Conservation (phyloP, 1,284 basidiomycete species). For the Vanrija humicola region DNA sequence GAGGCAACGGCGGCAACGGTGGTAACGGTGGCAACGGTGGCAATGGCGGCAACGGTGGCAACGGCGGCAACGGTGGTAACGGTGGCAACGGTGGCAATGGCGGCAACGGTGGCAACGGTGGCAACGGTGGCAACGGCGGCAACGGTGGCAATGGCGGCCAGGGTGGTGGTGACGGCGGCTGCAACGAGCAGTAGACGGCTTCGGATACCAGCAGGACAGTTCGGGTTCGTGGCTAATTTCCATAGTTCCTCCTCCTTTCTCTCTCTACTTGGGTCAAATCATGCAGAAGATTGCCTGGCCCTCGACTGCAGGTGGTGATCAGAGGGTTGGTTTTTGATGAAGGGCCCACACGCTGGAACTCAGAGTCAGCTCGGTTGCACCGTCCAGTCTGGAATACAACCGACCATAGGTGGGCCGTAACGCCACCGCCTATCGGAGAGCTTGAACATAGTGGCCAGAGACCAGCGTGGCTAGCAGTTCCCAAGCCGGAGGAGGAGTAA, state of each 20-base stretch:
- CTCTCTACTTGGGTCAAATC: not conserved
- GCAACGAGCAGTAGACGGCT: not conserved
- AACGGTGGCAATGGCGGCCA: not conserved
- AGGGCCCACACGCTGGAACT: too few species aligned
- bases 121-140: slow-evolving; percentile 4
- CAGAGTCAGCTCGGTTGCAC: not conserved
- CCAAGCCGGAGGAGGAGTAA: too few species aligned
- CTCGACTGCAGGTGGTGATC: not conserved
- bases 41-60: not conserved
- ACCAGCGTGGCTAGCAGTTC: too few species aligned
- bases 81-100: not conserved
- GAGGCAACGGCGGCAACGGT: slow-evolving; percentile 1
- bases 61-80: not conserved
- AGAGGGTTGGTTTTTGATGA: slow-evolving; percentile 12
- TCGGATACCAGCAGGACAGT: not conserved
- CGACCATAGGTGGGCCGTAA: too few species aligned
- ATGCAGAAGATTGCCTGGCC: not conserved
- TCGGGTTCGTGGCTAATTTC: not conserved
- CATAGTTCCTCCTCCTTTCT: too few species aligned
- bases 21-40: not conserved
- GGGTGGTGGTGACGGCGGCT: not conserved
- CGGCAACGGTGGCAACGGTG: not conserved
- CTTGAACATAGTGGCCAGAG: too few species aligned
- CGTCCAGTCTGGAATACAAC: not conserved
- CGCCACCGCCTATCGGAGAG: too few species aligned